A percentile compares a stretch with the other conserved stretches of the same genome.
phyloP scores from a whole-genome alignment of 345 rosid species.

The Kernera saxatilis region DNA sequence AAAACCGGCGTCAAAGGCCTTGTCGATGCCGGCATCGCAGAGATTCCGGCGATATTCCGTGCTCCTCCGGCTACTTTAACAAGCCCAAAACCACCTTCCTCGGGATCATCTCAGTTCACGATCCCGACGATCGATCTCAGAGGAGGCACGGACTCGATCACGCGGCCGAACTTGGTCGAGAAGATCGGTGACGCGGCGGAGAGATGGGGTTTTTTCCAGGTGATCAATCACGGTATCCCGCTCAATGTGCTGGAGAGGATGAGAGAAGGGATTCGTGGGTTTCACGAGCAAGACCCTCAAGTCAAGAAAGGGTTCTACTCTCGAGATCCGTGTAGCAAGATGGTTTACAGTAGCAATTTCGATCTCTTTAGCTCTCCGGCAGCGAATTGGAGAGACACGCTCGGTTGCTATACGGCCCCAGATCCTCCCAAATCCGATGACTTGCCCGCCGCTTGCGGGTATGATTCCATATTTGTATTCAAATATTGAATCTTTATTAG shows the following conservation, averaged over 20 bases:
- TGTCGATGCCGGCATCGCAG: constrained; percentile 32
- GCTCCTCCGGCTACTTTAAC: not conserved
- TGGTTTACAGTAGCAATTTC: constrained; percentile 33
- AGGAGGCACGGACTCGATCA: not conserved
- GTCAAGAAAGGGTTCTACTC: constrained; percentile 26
- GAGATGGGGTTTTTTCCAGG: constrained; percentile 46
- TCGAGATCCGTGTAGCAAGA: constrained; percentile 26
- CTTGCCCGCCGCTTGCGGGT: constrained; percentile 40
- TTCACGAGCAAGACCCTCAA: constrained; percentile 23
- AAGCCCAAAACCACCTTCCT: constrained; percentile 13
- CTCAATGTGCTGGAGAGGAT: constrained; percentile 1
- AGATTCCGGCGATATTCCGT: constrained; percentile 35
- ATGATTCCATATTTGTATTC: not conserved
- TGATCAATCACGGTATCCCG: constrained; percentile 44
- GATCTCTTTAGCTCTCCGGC: constrained; percentile 36
- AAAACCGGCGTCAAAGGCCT: constrained; percentile 42
- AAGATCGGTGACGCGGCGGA: constrained; percentile 29
- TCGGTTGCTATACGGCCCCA: constrained; percentile 32
- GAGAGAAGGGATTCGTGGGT: constrained; percentile 13
- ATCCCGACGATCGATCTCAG: constrained; percentile 43
- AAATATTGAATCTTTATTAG: too few relatives aligned
- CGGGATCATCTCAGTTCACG: not conserved
- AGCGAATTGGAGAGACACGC: constrained; percentile 43
- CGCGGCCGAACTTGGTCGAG: constrained; percentile 14
- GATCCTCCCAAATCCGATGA: constrained; percentile 36